Evolutionary conservation across 1,284 basidiomycete species (phyloP), one percentile per base, ranked within the genome.

Genomic region (Ceratobasidium papillatum): DNA sequence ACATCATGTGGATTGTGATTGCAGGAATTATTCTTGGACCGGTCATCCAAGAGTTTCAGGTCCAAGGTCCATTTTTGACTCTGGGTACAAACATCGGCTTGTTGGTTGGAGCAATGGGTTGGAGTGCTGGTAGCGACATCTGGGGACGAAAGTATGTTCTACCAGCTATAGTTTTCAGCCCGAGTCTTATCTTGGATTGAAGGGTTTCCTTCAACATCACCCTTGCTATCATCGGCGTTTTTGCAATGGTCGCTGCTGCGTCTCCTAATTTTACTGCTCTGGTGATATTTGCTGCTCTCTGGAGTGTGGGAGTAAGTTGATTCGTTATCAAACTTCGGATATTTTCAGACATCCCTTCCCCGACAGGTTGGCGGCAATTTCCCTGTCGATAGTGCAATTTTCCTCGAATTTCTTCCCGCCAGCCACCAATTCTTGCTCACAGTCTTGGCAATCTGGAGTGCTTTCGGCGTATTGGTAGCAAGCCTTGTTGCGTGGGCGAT

Each of bases 341-440:
- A 3, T 34, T 25, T 12, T 8, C 56, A 41, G 12, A 36, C 11
- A 3, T 4, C 19, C 25, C 4, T 19, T n/a, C 38, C 25, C 56
- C 36, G 1, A 5, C 25, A 59, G 65, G 65, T 89, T 1, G 93
- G 87, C 45, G 89, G 89, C 19, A 92, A 92, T 78, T 80, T 91
- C 61, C 90, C 93, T 0, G 91, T 94, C 9, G 93, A 94, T 80
- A 91, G 91, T 17, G 89, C 91, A 0, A 89, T 94, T 64, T 92
- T 93, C 79, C 85, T 94, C 12, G 88, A 90, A 77, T 87, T 90
- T 74, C 81, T 89, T 2, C 89, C 89, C 0, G 86, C 85, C 0
- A 87, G 85, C 0, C 88, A 89, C 78, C 89, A 90, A 77, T 91
- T 88, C 77, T 82, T 91, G 0, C 82, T 91, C 49, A 90, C 88